Conservation (phyloP, 768 basidiomycete genomes). For the Mycena maculata region DNA sequence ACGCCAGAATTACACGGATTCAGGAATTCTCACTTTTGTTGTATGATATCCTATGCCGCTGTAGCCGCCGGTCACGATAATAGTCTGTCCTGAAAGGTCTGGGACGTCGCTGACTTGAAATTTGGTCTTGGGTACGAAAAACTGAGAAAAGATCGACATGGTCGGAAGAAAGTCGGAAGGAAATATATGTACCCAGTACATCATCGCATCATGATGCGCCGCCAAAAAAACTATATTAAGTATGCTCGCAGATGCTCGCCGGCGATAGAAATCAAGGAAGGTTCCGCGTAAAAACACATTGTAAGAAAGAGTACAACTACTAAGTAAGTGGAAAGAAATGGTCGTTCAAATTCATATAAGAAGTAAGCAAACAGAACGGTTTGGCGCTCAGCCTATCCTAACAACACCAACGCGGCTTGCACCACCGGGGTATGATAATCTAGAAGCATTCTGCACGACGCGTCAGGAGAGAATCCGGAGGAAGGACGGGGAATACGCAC, state of each 20-base stretch:
- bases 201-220: too few species aligned
- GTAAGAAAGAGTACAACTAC: not conserved
- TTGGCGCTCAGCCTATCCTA: not conserved
- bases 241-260: too few species aligned
- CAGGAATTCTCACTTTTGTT: not conserved
- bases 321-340: not conserved
- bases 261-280: too few species aligned
- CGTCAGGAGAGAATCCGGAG: not conserved
- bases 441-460: not conserved
- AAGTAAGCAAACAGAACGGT: not conserved
- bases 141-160: constrained; percentile 13
- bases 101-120: not conserved
- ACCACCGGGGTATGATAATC: not conserved
- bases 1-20: not conserved
- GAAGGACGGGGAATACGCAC: not conserved
- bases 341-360: not conserved
- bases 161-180: not conserved
- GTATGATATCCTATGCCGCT: constrained; percentile 12
- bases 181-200: too few species aligned
- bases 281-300: not conserved
- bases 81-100: constrained; percentile 8
- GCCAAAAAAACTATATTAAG: too few species aligned
- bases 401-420: not conserved
- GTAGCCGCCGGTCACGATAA: constrained; percentile 10
- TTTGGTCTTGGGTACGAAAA: constrained; percentile 12